phyloP scores from a whole-genome alignment of 2,329 filamentous ascomycete species.

The Coniochaeta sp. region DNA sequence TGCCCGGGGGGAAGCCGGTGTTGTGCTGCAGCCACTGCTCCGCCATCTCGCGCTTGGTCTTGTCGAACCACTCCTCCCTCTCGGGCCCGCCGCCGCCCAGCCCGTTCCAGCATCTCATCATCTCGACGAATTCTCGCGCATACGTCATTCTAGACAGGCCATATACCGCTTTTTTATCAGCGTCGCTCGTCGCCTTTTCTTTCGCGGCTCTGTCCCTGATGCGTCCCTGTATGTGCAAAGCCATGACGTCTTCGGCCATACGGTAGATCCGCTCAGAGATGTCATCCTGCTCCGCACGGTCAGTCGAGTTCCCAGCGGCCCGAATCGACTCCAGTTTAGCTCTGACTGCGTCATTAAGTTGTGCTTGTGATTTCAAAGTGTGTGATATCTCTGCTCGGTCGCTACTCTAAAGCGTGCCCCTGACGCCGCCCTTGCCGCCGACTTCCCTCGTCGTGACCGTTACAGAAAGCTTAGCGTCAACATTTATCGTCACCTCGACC shows the following conservation, averaged over 20 bases:
- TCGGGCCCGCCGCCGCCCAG: neutral
- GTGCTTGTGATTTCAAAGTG: neutral
- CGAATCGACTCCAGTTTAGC: neutral
- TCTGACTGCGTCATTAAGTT: neutral
- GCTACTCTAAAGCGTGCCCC: constrained; percentile 38
- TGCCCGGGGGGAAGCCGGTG: neutral
- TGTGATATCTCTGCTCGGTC: neutral
- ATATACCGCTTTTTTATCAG: neutral
- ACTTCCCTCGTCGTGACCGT: constrained; percentile 79
- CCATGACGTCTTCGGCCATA: neutral
- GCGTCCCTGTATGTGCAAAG: neutral
- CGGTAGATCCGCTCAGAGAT: neutral
- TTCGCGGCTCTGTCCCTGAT: neutral
- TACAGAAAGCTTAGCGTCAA: constrained; percentile 70
- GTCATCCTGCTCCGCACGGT: neutral
- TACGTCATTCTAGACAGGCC: neutral
- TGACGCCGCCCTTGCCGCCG: constrained; percentile 76
- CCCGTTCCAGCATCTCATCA: neutral
- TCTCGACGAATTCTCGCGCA: neutral
- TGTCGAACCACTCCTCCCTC: neutral
- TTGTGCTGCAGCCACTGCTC: neutral
- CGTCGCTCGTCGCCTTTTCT: no score
- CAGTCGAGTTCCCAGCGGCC: neutral
- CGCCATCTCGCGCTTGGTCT: neutral
- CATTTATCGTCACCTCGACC: constrained; percentile 89